Percentiles rank a stretch among this genome's conserved stretches.
phyloP scores from a whole-genome alignment of 1,139 yeast genomes.

The Taiozyma onychis region DNA sequence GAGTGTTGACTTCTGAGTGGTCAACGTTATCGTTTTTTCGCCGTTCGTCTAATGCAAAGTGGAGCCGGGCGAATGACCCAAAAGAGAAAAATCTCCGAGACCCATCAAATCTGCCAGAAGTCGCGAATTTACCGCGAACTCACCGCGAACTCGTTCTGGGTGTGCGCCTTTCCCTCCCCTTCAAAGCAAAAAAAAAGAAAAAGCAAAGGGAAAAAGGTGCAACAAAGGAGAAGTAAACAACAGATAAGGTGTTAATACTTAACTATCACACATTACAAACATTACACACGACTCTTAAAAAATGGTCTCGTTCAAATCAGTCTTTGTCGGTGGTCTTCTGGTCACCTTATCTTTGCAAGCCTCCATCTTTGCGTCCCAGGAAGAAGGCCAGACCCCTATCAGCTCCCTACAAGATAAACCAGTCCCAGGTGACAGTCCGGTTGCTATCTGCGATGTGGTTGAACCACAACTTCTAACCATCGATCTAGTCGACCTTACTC shows the following conservation, averaged over 20 bases:
- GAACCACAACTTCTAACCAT: conserved; percentile 60
- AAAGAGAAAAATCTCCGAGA: not conserved
- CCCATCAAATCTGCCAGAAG: not conserved
- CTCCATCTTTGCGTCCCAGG: conserved; percentile 12
- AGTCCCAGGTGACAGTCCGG: conserved; percentile 88
- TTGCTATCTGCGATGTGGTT: conserved; percentile 64
- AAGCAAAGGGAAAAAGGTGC: not conserved
- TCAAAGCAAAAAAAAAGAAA: not conserved
- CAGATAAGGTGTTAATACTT: not conserved
- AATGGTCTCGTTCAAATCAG: conserved; percentile 14
- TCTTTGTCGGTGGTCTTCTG: conserved; percentile 6
- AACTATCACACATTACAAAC: not conserved
- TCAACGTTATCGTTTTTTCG: not conserved
- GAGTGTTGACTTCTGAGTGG: not conserved
- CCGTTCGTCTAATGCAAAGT: not conserved
- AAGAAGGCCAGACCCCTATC: conserved; percentile 14
- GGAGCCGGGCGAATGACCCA: not conserved
- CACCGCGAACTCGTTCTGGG: not conserved
- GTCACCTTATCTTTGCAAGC: conserved; percentile 9
- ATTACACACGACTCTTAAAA: too few species aligned
- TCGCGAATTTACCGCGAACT: too few species aligned
- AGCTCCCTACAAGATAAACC: conserved; percentile 45
- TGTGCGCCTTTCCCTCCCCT: not conserved
- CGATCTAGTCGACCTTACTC: conserved; percentile 53
- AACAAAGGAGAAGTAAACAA: not conserved